A percentile compares a stretch with the other conserved stretches of the same genome.
Evolutionary conservation across 2,329 filamentous ascomycete species (phyloP).

Genomic region (Arthrobotrys sinensis): DNA sequence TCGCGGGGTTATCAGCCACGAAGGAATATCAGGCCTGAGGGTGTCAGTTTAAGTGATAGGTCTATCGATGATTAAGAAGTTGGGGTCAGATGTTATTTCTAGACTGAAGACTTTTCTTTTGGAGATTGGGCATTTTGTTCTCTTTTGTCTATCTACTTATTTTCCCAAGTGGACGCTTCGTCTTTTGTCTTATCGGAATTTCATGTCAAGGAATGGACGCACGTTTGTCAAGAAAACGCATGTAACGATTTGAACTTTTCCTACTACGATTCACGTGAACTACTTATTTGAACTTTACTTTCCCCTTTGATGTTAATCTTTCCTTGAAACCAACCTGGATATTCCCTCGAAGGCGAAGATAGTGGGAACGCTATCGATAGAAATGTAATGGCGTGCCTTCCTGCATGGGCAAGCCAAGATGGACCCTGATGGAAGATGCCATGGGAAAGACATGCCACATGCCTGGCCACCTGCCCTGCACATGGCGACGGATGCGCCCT

Average conservation of each 20-base stretch:
- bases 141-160: slow-evolving; percentile 9
- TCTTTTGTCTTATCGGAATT: slow-evolving; percentile 30
- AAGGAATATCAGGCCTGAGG: slow-evolving; percentile 65
- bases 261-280: slow-evolving; percentile 35
- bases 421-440: slow-evolving; percentile 33
- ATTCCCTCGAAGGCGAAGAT: slow-evolving; percentile 20
- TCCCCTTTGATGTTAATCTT: background rate
- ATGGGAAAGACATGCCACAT: slow-evolving; percentile 32
- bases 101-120: background rate
- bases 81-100: background rate
- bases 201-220: slow-evolving; percentile 40
- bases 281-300: slow-evolving; percentile 20
- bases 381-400: slow-evolving; percentile 11
- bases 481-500: slow-evolving; percentile 51
- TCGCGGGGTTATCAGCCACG: slow-evolving; percentile 61
- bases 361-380: slow-evolving; percentile 24
- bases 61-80: slow-evolving; percentile 79
- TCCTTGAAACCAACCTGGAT: background rate
- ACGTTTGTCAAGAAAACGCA: slow-evolving; percentile 36
- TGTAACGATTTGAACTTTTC: slow-evolving; percentile 22
- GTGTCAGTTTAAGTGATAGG: slow-evolving; percentile 80
- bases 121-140: background rate
- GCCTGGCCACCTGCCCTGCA: slow-evolving; percentile 34
- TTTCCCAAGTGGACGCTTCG: slow-evolving; percentile 2
- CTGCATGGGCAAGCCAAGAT: slow-evolving; percentile 30